These are phyloP conservation scores for Backusella tarrabulga DNA, from an alignment of 192 early-diverging fungal species.

Conservation along the genomic window DNA sequence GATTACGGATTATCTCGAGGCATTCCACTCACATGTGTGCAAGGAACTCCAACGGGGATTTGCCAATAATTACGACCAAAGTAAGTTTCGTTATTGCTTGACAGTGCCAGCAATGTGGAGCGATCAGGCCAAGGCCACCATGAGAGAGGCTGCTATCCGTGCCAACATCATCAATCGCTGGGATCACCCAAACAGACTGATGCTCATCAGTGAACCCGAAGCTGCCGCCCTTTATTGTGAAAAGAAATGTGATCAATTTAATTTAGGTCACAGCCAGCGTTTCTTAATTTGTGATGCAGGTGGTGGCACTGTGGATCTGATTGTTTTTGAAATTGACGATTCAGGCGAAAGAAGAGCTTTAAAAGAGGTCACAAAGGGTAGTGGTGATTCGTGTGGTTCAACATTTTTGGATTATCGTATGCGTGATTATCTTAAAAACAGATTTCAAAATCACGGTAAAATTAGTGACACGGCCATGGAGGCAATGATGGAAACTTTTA, in stretches of 20 bases:
- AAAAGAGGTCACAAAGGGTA: conserved; percentile 51
- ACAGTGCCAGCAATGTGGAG: conserved; percentile 53
- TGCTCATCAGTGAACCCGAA: conserved; percentile 40
- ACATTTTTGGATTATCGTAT: conserved; percentile 51
- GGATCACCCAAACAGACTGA: conserved; percentile 45
- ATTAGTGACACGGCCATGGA: conserved; percentile 31
- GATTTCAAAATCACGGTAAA: conserved; percentile 35
- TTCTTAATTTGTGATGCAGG: conserved; percentile 56
- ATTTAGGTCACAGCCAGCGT: conserved; percentile 39
- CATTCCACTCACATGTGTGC: conserved; percentile 39
- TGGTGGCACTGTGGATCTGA: conserved; percentile 54
- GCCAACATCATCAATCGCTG: conserved; percentile 42
- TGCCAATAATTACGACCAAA: conserved; percentile 42
- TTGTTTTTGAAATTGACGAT: conserved; percentile 8
- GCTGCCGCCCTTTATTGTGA: conserved; percentile 51
- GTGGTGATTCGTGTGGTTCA: conserved; percentile 52
- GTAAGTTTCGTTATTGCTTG: conserved; percentile 45
- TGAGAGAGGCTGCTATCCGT: conserved; percentile 46
- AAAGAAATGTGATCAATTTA: conserved; percentile 45
- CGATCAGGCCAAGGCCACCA: conserved; percentile 47
- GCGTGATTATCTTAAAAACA: conserved; percentile 43
- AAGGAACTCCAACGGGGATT: conserved; percentile 41
- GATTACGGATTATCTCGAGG: conserved; percentile 53
- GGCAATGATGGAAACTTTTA: conserved; percentile 45
- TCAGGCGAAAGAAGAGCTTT: conserved; percentile 27